A percentile compares a stretch with the other conserved stretches of the same genome.
Conservation (phyloP, 2,329 filamentous ascomycete species). For the Phialophora chinensis region DNA sequence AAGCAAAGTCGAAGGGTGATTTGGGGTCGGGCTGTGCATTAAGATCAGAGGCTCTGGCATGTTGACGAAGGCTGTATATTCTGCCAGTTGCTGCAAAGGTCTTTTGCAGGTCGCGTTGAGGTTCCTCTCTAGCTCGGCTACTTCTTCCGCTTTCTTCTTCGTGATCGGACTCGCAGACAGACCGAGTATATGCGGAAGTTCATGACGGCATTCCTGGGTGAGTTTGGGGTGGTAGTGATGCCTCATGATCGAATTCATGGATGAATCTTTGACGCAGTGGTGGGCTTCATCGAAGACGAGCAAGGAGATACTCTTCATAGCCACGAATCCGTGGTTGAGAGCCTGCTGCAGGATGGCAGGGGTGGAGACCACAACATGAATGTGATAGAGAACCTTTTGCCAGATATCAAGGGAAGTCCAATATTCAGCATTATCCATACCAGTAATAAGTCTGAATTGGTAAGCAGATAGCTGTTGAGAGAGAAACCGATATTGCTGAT, state of each 20-base stretch:
- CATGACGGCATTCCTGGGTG: constrained; percentile 41
- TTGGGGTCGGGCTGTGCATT: constrained; percentile 37
- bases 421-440: constrained; percentile 71
- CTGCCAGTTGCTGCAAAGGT: constrained; percentile 70
- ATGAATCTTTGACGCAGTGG: constrained; percentile 69
- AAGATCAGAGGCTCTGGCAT: constrained; percentile 63
- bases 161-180: constrained; percentile 81
- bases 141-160: constrained; percentile 40
- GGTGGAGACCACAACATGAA: constrained; percentile 78
- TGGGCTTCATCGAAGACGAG: constrained; percentile 89
- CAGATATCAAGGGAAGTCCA: constrained; percentile 74
- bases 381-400: constrained; percentile 68
- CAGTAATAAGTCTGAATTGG: constrained; percentile 67
- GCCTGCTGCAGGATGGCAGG: constrained; percentile 77
- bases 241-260: constrained; percentile 74
- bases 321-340: constrained; percentile 74
- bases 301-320: constrained; percentile 66
- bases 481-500: constrained; percentile 70
- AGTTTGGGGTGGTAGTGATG: constrained; percentile 68
- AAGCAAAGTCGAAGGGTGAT: constrained; percentile 46
- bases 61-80: constrained; percentile 72
- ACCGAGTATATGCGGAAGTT: constrained; percentile 72
- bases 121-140: constrained; percentile 67
- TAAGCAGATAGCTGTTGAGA: constrained; percentile 63
- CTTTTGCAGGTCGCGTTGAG: constrained; percentile 72